Conservation (phyloP, 805 yeast genomes). For the Phaffomyces opuntiae region DNA sequence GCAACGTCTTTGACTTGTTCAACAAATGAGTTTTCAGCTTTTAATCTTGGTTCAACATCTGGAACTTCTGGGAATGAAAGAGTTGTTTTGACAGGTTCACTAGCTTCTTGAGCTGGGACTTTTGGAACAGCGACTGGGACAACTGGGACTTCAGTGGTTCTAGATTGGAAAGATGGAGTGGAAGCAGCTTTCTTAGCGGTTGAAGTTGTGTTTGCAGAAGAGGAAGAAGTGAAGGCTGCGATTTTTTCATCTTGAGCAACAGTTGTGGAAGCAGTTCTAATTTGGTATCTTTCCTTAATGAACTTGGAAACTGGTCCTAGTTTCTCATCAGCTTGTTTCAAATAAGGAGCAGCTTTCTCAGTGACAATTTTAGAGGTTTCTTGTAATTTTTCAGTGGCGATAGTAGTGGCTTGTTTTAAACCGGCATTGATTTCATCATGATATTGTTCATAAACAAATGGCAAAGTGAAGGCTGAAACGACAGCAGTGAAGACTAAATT, state of each 20-base stretch:
- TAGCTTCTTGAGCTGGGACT: background rate
- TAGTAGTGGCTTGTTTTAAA: conserved; percentile 36
- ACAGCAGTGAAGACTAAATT: conserved; percentile 52
- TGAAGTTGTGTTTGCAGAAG: conserved; percentile 18
- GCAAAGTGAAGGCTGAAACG: conserved; percentile 63
- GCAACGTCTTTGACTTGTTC: conserved; percentile 14
- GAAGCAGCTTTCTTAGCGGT: conserved; percentile 13
- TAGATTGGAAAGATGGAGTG: conserved; percentile 5
- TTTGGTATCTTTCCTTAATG: conserved; percentile 43
- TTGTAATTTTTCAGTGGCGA: conserved; percentile 45
- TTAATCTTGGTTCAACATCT: conserved; percentile 21
- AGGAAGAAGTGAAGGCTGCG: conserved; percentile 23
- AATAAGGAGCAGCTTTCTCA: conserved; percentile 52
- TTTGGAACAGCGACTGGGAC: background rate
- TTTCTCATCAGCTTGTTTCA: conserved; percentile 49
- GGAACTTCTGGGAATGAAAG: conserved; percentile 15
- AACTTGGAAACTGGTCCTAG: conserved; percentile 62
- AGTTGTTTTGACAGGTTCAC: background rate
- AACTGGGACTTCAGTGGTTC: background rate
- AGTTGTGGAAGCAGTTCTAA: conserved; percentile 67
- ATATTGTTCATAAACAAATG: conserved; percentile 66
- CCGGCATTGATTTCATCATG: conserved; percentile 71
- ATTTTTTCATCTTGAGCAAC: conserved; percentile 30
- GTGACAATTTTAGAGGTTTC: conserved; percentile 40
- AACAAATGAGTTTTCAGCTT: conserved; percentile 10